A percentile compares a stretch with the other conserved stretches of the same genome.
phyloP scores from a whole-genome alignment of 768 basidiomycete genomes.

The Tylopilus felleus region DNA sequence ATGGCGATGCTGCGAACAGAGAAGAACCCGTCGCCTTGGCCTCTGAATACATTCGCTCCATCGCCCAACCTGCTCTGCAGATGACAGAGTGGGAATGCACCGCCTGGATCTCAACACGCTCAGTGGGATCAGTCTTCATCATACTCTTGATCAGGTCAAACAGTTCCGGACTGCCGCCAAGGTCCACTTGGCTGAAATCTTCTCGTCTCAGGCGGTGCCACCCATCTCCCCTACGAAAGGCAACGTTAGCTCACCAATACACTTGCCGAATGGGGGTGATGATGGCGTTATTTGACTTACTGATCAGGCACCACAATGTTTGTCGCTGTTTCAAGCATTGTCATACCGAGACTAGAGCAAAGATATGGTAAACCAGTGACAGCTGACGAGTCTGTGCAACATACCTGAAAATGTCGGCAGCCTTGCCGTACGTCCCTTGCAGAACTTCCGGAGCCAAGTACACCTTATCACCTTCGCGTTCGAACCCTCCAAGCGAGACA shows the following conservation, averaged over 20 bases:
- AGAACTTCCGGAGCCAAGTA: conserved; percentile 97
- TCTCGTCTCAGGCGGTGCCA: conserved; percentile 93
- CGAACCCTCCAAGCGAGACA: conserved; percentile 51
- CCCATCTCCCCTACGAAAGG: conserved; percentile 67
- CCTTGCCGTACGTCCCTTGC: conserved; percentile 86
- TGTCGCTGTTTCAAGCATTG: conserved; percentile 89
- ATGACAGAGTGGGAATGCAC: conserved; percentile 66
- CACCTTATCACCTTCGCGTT: conserved; percentile 95
- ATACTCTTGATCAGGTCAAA: conserved; percentile 66
- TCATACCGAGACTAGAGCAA: conserved; percentile 81
- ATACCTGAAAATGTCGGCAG: conserved; percentile 96
- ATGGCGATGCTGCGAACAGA: conserved; percentile 57
- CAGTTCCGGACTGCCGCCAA: conserved; percentile 63
- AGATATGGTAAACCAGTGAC: conserved; percentile 4
- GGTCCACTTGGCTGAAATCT: conserved; percentile 84
- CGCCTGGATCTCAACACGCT: conserved; percentile 53
- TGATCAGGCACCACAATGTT: conserved; percentile 98
- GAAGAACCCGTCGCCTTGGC: conserved; percentile 34
- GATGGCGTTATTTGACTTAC: conserved; percentile 47
- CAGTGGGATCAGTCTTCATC: conserved; percentile 69
- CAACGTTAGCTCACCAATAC: conserved; percentile 14
- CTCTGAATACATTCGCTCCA: conserved; percentile 50
- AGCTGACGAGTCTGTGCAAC: conserved; percentile 24
- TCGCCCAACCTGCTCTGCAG: conserved; percentile 53
- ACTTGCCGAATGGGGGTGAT: background rate